Evolutionary conservation across 345 rosid genomes (phyloP), one percentile per base, ranked within the genome.

Genomic region (Combretum micranthum): DNA sequence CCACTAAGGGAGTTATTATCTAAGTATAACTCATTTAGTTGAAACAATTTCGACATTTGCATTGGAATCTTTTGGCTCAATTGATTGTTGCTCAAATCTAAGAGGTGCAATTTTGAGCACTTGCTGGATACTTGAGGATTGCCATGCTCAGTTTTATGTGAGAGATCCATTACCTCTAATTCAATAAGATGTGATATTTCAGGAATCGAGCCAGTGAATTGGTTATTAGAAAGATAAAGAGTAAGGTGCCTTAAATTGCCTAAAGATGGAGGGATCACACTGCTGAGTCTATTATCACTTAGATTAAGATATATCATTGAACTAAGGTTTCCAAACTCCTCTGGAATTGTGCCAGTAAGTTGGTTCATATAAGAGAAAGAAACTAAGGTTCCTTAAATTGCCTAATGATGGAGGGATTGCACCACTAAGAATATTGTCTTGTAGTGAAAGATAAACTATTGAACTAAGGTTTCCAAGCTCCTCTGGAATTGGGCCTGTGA

Each of bases 41-140:
- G 69, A 19, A 2, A 3, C 13, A 72, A 13, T 14, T 23, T 44
- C 32, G 60, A 47, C 3, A 77, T 15, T 2, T 53, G n/a, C 4
- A 0, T 2, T 0, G 77, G 77, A 57, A 79, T 77, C n/a, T 43
- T 6, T 23, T 60, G 54, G 4, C 19, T 56, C 20, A 82, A 57
- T 1, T 56, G 0, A 18, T 82, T 77, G 18, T n/a, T 50, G 47
- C 84, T 72, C 75, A 78, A 18, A 61, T 76, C 52, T 65, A 77
- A 44, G 44, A 20, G 32, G 13, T 9, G 25, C 21, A 50, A 1
- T 49, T 32, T 32, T 7, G 9, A 32, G 9, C 39, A 32, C n/a
- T 32, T 32, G 9, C 10, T 7, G 0, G 9, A 32, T 43, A 19
- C 13, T 44, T 13, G 1, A 14, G 22, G 4, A 64, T 56, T 25